phyloP scores from a whole-genome alignment of 2,329 filamentous ascomycete genomes.

The Proliferodiscus dingleyae region DNA sequence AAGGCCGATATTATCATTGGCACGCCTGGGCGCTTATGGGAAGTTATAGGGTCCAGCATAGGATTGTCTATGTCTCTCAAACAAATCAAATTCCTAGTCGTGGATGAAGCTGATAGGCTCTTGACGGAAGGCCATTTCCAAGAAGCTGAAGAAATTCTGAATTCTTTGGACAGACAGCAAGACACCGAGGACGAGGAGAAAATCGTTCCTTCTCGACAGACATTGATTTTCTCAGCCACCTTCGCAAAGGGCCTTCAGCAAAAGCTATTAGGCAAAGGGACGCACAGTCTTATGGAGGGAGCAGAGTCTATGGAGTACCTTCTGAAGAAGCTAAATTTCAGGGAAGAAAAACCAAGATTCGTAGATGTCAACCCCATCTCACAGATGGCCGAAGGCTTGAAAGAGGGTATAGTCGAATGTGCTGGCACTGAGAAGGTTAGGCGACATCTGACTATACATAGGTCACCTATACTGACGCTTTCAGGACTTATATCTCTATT shows the following conservation, averaged over 20 bases:
- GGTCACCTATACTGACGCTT: slow-evolving; percentile 17
- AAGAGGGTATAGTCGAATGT: slow-evolving; percentile 89
- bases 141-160: slow-evolving; percentile 83
- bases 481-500: slow-evolving; percentile 87
- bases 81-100: slow-evolving; percentile 73
- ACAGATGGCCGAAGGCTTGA: slow-evolving; percentile 81
- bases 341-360: slow-evolving; percentile 78
- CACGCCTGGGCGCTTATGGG: slow-evolving; percentile 90
- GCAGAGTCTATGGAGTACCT: slow-evolving; percentile 90
- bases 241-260: slow-evolving; percentile 89
- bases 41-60: slow-evolving; percentile 74
- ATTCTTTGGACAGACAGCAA: slow-evolving; percentile 65
- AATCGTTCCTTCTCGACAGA: slow-evolving; percentile 59
- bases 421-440: slow-evolving; percentile 83
- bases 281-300: slow-evolving; percentile 60
- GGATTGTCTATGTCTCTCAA: slow-evolving; percentile 67
- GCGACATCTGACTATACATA: background rate
- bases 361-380: slow-evolving; percentile 85
- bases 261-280: slow-evolving; percentile 72
- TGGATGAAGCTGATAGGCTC: slow-evolving; percentile 91
- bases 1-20: slow-evolving; percentile 89
- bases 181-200: slow-evolving; percentile 45
- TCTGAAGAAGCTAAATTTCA: slow-evolving; percentile 82
- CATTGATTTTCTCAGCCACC: slow-evolving; percentile 92
- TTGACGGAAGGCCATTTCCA: slow-evolving; percentile 93